Evolutionary conservation across 176 grass and related monocot genomes (phyloP), one percentile per base, ranked within the genome.

Genomic region (Tuctoria greenei): DNA sequence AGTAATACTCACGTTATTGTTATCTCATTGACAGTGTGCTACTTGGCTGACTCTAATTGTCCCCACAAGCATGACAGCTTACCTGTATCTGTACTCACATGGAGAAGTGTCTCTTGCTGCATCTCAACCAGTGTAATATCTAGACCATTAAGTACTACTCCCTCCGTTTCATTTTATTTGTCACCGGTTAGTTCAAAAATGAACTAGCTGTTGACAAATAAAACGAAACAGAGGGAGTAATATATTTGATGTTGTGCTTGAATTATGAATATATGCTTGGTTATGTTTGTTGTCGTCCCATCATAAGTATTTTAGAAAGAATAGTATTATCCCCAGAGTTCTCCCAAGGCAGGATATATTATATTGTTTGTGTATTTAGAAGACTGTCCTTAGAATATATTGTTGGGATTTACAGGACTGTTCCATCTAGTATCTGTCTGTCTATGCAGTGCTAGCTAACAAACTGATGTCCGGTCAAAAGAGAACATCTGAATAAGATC

Each of bases 61-160:
- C 52, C 95, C 95, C 15, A 95, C 95, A 66, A 99, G 95, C 74
- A 99, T 99, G 91, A 92, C 95, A 82, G 91, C 95, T 55, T 99
- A 99, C 61, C 80, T 95, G 35, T 99, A 99, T 86, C 44, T 99
- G 44, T 95, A 99, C 60, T 99, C 95, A 34, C 91, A 99, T 80
- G 95, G 95, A 74, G 91, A 99, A 85, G 91, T 99, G 8, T 85
- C 89, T 24, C 82, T 99, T 64, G 95, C 91, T 44, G 91, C 95
- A 74, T 95, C 91, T 79, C 95, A 95, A 90, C 91, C 95, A 86
- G 95, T 95, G 82, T 95, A 90, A 84, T 87, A 82, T 93, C 91
- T 90, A 69, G 17, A 21, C 38, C 57, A 83, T 75, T 73, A 59
- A 44, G 20, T 60, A 25, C n/a, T n/a, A n/a, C n/a, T n/a, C n/a